Percentiles rank a stretch among this genome's conserved stretches.
Evolutionary conservation across 345 rosid genomes (phyloP).

Genomic region (Firmiana major): DNA sequence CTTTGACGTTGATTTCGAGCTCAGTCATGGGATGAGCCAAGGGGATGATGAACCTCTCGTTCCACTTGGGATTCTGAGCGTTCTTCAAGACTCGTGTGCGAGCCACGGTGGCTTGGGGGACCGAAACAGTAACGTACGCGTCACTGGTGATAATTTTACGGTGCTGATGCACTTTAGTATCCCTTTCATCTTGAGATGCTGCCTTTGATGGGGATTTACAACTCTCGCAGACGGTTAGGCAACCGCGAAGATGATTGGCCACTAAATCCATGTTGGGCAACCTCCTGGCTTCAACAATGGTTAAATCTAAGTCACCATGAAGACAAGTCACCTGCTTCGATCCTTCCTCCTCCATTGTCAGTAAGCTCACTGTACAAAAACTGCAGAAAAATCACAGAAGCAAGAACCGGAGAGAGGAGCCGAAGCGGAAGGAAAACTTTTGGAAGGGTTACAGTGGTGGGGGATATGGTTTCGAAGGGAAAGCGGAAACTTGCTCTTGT

Average conservation of each 20-base stretch:
- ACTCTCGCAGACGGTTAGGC: constrained; percentile 36
- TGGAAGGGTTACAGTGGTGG: too few relatives aligned
- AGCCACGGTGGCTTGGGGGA: constrained; percentile 87
- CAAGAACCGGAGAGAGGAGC: too few relatives aligned
- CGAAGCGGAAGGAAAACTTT: background rate
- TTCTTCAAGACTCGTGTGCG: constrained; percentile 74
- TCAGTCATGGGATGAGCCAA: constrained; percentile 63
- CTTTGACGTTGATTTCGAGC: constrained; percentile 81
- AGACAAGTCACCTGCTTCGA: constrained; percentile 34
- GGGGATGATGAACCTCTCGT: constrained; percentile 57
- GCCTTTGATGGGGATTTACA: constrained; percentile 19
- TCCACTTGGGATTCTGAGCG: constrained; percentile 62
- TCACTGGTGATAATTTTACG: constrained; percentile 68
- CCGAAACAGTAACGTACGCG: constrained; percentile 75
- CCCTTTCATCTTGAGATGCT: background rate
- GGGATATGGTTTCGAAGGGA: too few relatives aligned
- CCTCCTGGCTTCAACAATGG: constrained; percentile 50
- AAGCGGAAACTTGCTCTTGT: too few relatives aligned
- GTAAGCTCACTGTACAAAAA: background rate
- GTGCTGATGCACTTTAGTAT: constrained; percentile 26
- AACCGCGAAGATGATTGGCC: constrained; percentile 43
- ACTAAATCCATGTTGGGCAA: constrained; percentile 74
- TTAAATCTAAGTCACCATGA: constrained; percentile 79
- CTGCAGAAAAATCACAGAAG: background rate
- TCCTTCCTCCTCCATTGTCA: constrained; percentile 29